These are phyloP conservation scores for Globisporangium okanoganense DNA, from an alignment of 352 stramenopile species.

Conservation along the genomic window DNA sequence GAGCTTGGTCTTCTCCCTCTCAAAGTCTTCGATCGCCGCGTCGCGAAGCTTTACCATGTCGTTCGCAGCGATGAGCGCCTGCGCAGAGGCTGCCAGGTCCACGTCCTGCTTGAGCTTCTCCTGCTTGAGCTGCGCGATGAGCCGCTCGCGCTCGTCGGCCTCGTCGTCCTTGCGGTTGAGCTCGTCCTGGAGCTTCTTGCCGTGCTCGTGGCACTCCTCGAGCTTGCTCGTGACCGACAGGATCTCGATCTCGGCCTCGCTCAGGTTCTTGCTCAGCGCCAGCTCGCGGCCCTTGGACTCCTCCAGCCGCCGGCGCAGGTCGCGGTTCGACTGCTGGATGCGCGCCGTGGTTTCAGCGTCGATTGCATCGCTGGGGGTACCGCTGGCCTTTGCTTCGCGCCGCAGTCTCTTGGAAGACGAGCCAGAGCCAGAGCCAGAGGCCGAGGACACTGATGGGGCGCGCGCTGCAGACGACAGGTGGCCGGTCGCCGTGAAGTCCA, in stretches of 20 bases:
- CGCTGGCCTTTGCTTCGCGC: neutral
- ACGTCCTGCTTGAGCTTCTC: neutral
- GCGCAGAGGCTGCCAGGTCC: neutral
- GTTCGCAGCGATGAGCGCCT: neutral
- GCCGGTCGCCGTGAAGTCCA: neutral
- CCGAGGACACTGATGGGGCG: neutral
- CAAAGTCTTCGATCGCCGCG: neutral
- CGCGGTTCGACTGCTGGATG: conserved; percentile 7
- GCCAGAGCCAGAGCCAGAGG: neutral
- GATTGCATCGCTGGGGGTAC: neutral
- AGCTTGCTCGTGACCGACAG: conserved; percentile 3
- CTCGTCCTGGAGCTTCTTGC: conserved; percentile 7
- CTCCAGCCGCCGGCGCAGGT: conserved; percentile 2
- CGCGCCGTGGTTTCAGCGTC: conserved; percentile 1
- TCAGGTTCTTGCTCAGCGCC: conserved; percentile 6
- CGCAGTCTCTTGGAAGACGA: neutral
- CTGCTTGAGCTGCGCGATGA: conserved; percentile 7
- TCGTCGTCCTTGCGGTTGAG: conserved; percentile 7
- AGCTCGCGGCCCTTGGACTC: neutral
- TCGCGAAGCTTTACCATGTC: neutral
- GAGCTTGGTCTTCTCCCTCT: neutral
- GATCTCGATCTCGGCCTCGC: conserved; percentile 9
- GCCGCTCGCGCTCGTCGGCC: neutral
- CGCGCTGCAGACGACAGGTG: neutral
- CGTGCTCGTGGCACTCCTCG: neutral